Evolutionary conservation across 179 eudicot species (phyloP).

Genomic region (Silene noctiflora): DNA sequence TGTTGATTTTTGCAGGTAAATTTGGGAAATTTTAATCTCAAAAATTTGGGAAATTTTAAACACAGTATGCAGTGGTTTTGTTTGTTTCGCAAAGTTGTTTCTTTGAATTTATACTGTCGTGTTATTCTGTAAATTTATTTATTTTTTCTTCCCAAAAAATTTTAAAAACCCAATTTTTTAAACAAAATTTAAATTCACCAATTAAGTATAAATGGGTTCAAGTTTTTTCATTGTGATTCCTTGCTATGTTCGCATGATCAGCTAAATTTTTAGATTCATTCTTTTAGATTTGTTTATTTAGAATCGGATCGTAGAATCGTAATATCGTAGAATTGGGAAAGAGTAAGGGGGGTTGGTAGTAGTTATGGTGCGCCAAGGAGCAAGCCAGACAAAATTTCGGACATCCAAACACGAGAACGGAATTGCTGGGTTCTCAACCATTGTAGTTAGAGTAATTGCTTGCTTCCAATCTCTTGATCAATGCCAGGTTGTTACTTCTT

Average conservation of each 20-base stretch:
- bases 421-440: slow-evolving; percentile 77
- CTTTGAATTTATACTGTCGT: slow-evolving; percentile 12
- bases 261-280: neutral
- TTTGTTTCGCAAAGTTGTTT: slow-evolving; percentile 7
- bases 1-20: neutral
- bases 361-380: slow-evolving; percentile 99
- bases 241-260: slow-evolving; percentile 8
- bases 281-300: neutral
- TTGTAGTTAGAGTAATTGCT: slow-evolving; percentile 90
- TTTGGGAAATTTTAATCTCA: neutral
- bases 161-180: neutral
- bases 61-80: slow-evolving; percentile 1
- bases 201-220: neutral
- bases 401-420: slow-evolving; percentile 89
- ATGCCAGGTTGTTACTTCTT: slow-evolving; percentile 62
- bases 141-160: neutral
- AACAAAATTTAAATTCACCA: neutral
- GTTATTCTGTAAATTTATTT: slow-evolving; percentile 5
- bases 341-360: slow-evolving; percentile 47
- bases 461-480: slow-evolving; percentile 93
- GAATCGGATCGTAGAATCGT: slow-evolving; percentile 12
- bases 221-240: slow-evolving; percentile 9
- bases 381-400: slow-evolving; percentile 92
- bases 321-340: neutral
- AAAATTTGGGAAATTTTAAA: neutral